Conservation (phyloP, 768 basidiomycete genomes). For the Kwoniella sp. region DNA sequence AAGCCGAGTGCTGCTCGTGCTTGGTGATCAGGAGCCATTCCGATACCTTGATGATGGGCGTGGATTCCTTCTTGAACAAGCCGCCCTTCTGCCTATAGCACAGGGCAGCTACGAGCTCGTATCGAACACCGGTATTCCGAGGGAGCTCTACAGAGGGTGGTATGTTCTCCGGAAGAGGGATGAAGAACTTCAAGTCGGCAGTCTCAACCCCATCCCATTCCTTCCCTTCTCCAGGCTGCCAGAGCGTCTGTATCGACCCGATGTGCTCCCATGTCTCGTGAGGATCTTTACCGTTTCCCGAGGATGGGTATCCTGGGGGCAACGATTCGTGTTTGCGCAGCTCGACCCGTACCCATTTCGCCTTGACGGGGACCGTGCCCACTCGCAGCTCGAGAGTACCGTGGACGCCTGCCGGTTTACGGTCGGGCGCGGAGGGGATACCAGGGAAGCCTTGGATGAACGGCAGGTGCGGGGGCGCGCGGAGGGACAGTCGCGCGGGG, state of each 20-base stretch:
- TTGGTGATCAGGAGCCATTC: conserved; percentile 80
- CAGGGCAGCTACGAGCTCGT: conserved; percentile 82
- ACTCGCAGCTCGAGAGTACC: conserved; percentile 75
- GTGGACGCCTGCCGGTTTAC: conserved; percentile 43
- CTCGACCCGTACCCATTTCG: conserved; percentile 87
- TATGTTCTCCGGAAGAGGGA: conserved; percentile 86
- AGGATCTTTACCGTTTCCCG: background rate
- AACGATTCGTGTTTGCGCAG: conserved; percentile 79
- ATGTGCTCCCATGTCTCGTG: conserved; percentile 40
- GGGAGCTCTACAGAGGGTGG: conserved; percentile 73
- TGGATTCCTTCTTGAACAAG: conserved; percentile 74
- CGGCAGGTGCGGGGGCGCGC: conserved; percentile 48
- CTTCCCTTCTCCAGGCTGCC: conserved; percentile 60
- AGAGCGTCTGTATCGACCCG: conserved; percentile 70
- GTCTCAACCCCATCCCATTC: conserved; percentile 68
- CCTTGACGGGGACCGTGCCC: conserved; percentile 67
- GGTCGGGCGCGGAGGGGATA: conserved; percentile 24
- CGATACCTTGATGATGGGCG: conserved; percentile 62
- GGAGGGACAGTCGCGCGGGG: conserved; percentile 38
- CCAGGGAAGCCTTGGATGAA: conserved; percentile 49
- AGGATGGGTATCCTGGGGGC: conserved; percentile 31
- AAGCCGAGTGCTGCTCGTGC: conserved; percentile 86
- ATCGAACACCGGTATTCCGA: conserved; percentile 74
- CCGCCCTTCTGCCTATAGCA: conserved; percentile 82
- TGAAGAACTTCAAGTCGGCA: conserved; percentile 78